These are phyloP conservation scores for Parathielavia appendiculata DNA, from an alignment of 495 filamentous ascomycete species.

Conservation along the genomic window DNA sequence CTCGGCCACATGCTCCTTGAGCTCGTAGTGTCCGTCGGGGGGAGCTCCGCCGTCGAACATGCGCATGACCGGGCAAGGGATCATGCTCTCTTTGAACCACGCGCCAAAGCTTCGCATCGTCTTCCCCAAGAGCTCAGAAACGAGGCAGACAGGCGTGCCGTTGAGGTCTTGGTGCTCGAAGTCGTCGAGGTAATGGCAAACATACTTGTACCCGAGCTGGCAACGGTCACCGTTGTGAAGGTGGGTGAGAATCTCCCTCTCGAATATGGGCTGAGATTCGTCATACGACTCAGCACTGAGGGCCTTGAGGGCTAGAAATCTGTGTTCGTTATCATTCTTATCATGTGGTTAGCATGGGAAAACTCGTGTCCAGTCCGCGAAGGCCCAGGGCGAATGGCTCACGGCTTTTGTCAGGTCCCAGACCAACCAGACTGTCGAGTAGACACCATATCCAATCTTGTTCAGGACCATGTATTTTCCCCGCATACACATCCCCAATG, in stretches of 20 bases:
- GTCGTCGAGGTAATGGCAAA: slow-evolving; percentile 38
- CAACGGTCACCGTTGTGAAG: slow-evolving; percentile 13
- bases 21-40: slow-evolving; percentile 18
- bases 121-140: slow-evolving; percentile 45
- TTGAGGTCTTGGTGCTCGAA: slow-evolving; percentile 47
- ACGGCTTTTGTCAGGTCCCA: slow-evolving; percentile 15
- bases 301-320: slow-evolving; percentile 17
- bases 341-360: background rate
- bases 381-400: background rate
- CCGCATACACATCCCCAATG: slow-evolving; percentile 41
- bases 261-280: background rate
- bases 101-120: slow-evolving; percentile 10
- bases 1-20: slow-evolving; percentile 23
- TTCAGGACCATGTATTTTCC: slow-evolving; percentile 40
- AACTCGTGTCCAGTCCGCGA: background rate
- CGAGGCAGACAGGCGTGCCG: slow-evolving; percentile 46
- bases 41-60: slow-evolving; percentile 13
- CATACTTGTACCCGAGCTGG: slow-evolving; percentile 21
- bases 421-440: slow-evolving; percentile 38
- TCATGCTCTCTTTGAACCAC: slow-evolving; percentile 7
- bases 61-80: too few species aligned
- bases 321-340: slow-evolving; percentile 6
- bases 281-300: slow-evolving; percentile 13
- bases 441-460: slow-evolving; percentile 47
- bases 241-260: slow-evolving; percentile 15